Percentiles rank a stretch among this genome's conserved stretches.
These are phyloP conservation scores for Daldinia sp. DNA, from an alignment of 2,329 filamentous ascomycete genomes.

Conservation along the genomic window DNA sequence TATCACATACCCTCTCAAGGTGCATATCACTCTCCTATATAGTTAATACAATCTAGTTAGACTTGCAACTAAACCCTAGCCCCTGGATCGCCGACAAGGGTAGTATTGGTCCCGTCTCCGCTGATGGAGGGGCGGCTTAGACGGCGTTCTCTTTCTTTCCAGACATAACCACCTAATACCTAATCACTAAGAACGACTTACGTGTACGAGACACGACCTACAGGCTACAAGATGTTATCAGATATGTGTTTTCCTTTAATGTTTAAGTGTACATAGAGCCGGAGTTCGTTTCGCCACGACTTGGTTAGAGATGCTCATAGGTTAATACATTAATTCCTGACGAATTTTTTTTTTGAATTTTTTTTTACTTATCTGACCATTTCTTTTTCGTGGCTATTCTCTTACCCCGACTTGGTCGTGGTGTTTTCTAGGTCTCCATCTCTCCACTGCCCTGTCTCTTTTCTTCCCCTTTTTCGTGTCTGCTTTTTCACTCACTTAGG, in stretches of 20 bases:
- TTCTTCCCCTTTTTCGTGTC: neutral
- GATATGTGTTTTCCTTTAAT: neutral
- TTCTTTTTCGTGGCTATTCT: neutral
- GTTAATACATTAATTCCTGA: neutral
- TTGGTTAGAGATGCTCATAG: neutral
- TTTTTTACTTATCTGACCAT: neutral
- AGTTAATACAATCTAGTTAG: neutral
- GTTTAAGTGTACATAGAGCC: neutral
- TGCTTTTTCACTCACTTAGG: neutral
- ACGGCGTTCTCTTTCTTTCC: slow-evolving; percentile 2
- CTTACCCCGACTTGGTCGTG: neutral
- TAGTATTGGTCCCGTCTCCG: neutral
- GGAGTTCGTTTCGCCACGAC: neutral
- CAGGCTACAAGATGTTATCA: neutral
- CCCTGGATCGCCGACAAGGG: neutral
- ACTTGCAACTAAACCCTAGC: slow-evolving; percentile 9
- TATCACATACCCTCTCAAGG: slow-evolving; percentile 1
- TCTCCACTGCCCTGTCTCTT: slow-evolving; percentile 6
- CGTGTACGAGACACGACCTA: neutral
- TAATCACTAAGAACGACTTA: neutral
- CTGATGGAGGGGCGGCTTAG: neutral
- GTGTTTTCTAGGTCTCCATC: neutral
- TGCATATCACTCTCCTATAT: neutral
- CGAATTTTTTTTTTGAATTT: neutral
- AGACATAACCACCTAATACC: neutral